Evolutionary conservation across 495 filamentous ascomycete genomes (phyloP), one percentile per base, ranked within the genome.

Genomic region (Penicillium atrosanguineum): DNA sequence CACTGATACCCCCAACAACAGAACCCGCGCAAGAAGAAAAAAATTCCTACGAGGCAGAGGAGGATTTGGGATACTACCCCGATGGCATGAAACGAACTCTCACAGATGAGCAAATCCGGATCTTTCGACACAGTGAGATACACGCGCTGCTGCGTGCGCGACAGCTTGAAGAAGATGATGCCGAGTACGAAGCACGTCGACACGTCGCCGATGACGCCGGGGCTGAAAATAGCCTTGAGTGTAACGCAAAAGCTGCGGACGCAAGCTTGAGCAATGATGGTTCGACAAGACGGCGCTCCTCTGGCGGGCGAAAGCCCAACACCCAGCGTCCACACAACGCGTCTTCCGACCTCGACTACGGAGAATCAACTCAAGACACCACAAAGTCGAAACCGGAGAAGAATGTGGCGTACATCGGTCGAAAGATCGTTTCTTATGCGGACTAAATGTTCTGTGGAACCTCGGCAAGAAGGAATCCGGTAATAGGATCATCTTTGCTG

Each of bases 11-110:
- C 57, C 72, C 44, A 48, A 67, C 40, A 55, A 52, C 64, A 43
- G 41, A 60, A 28, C 45, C 55, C 29, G 50, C 59, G 36, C 65
- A 74, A 19, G 63, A 75, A 25, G 59, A 75, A 7, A 55, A 68
- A 4, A 53, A 67, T 34, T 47, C 60, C 14, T 59, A 76, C 16
- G 75, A 79, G 5, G 79, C 86, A 18, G 85, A 89, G 15, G 87
- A 94, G 58, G 86, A 76, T 7, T 79, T 96, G 12, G 95, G 92
- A 20, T 94, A 91, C 69, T 98, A 97, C 63, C 74, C 80, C 6
- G 92, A 97, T 58, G 93, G 95, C 14, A 83, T 84, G 48, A 95
- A 95, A 67, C 85, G 95, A 6, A 96, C 91, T 7, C 74, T 98
- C 46, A 97, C 95, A 2, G 89, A 96, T 67, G 88, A 89, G 50